Evolutionary conservation across 805 yeast genomes (phyloP).

Genomic region (Candida cerambycidarum): DNA sequence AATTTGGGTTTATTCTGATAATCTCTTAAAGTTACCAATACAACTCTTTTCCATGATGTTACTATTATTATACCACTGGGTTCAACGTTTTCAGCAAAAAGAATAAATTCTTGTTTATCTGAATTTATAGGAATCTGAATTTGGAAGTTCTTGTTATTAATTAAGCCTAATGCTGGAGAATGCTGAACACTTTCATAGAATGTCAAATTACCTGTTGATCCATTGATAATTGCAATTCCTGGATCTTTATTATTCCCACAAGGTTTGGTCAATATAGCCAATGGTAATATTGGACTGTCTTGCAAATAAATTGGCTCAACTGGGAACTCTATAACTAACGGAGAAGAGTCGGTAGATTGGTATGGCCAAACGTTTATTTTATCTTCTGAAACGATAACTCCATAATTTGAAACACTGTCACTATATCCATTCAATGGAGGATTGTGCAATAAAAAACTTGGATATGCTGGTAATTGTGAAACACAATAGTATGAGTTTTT

Average conservation of each 20-base stretch:
- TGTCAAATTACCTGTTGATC: conserved; percentile 55
- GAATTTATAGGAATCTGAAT: conserved; percentile 38
- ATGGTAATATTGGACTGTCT: conserved; percentile 32
- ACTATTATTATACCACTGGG: conserved; percentile 74
- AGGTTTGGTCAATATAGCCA: conserved; percentile 61
- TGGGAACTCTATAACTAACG: conserved; percentile 56
- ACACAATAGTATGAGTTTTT: conserved; percentile 59
- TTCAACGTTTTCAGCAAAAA: conserved; percentile 57
- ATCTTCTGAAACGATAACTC: conserved; percentile 49
- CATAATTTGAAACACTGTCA: conserved; percentile 48
- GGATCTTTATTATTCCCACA: conserved; percentile 53
- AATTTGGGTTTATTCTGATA: conserved; percentile 60
- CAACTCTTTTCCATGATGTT: conserved; percentile 67
- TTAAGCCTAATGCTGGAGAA: conserved; percentile 63
- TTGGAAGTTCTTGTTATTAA: conserved; percentile 45
- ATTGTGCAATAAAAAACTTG: conserved; percentile 34
- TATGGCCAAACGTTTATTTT: conserved; percentile 69
- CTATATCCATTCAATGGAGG: conserved; percentile 39
- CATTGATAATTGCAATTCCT: conserved; percentile 68
- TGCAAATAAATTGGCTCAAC: conserved; percentile 25
- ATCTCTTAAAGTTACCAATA: conserved; percentile 65
- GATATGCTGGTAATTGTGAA: conserved; percentile 55
- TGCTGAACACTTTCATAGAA: conserved; percentile 76
- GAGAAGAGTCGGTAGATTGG: conserved; percentile 57
- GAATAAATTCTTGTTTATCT: conserved; percentile 52